Percentiles rank a stretch among this genome's conserved stretches.
phyloP scores from a whole-genome alignment of 2,329 filamentous ascomycete genomes.

The Atkinsonella texensis region DNA sequence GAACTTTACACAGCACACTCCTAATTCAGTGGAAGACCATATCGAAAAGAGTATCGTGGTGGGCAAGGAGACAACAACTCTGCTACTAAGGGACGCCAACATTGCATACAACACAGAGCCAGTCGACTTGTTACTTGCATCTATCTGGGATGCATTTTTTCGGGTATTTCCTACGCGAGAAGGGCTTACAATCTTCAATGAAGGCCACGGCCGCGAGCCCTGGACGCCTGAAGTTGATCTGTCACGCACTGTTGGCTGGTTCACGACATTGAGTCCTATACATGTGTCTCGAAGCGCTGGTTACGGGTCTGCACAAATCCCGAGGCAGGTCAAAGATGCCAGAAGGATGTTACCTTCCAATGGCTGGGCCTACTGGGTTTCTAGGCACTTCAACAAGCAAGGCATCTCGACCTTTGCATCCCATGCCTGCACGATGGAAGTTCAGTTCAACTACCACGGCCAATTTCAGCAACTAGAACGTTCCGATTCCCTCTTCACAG shows the following conservation, averaged over 20 bases:
- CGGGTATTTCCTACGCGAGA: slow-evolving; percentile 14
- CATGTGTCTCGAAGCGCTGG: neutral
- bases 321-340: slow-evolving; percentile 1
- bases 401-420: slow-evolving; percentile 1
- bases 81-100: slow-evolving; percentile 9
- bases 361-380: slow-evolving; percentile 4
- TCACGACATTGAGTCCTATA: slow-evolving; percentile 23
- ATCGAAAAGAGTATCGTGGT: slow-evolving; percentile 1
- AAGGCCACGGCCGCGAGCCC: slow-evolving; percentile 17
- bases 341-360: neutral
- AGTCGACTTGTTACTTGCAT: slow-evolving; percentile 20
- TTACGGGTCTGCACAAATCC: neutral
- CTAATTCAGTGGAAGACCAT: slow-evolving; percentile 4
- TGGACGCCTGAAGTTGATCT: slow-evolving; percentile 18
- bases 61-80: neutral
- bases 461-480: slow-evolving; percentile 9
- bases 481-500: slow-evolving; percentile 9
- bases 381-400: neutral
- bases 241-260: slow-evolving; percentile 25
- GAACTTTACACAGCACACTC: neutral
- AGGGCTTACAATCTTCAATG: slow-evolving; percentile 17
- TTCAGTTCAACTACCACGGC: slow-evolving; percentile 7
- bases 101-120: slow-evolving; percentile 17
- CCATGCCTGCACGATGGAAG: slow-evolving; percentile 4
- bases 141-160: slow-evolving; percentile 17